A percentile compares a stretch with the other conserved stretches of the same genome.
Conservation (phyloP, 2,329 filamentous ascomycete genomes). For the Didymella glomerata region DNA sequence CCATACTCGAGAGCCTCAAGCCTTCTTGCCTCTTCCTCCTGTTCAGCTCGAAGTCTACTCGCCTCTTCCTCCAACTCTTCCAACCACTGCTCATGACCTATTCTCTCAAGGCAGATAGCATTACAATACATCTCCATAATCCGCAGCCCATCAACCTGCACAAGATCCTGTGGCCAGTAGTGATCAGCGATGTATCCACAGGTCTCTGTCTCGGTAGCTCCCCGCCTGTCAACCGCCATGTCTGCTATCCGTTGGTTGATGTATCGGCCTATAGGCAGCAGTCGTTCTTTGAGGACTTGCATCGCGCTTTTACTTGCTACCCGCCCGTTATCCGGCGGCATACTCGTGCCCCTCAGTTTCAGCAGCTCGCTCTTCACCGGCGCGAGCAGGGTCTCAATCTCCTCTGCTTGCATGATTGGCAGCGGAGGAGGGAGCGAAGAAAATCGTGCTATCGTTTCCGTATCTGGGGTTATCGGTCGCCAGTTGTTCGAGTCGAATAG, state of each 20-base stretch:
- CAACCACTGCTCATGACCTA: neutral
- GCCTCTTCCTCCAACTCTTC: neutral
- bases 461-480: no score
- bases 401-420: neutral
- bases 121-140: constrained; percentile 19
- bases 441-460: no score
- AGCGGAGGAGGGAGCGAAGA: neutral
- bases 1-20: neutral
- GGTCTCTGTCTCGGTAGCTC: neutral
- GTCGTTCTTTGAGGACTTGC: constrained; percentile 27
- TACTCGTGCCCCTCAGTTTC: neutral
- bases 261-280: constrained; percentile 28
- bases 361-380: neutral
- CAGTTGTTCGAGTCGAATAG: no score
- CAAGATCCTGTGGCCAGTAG: constrained; percentile 27
- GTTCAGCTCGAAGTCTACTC: no score
- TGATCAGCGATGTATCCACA: constrained; percentile 24
- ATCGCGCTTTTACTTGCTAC: constrained; percentile 7
- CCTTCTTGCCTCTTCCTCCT: neutral
- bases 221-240: neutral
- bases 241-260: constrained; percentile 15
- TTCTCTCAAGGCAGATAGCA: neutral
- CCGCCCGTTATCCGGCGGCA: neutral
- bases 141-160: neutral
- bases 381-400: neutral